Base-by-base conservation (phyloP, 148 eudicot genomes). In the Selenicereus undatus region DNA sequence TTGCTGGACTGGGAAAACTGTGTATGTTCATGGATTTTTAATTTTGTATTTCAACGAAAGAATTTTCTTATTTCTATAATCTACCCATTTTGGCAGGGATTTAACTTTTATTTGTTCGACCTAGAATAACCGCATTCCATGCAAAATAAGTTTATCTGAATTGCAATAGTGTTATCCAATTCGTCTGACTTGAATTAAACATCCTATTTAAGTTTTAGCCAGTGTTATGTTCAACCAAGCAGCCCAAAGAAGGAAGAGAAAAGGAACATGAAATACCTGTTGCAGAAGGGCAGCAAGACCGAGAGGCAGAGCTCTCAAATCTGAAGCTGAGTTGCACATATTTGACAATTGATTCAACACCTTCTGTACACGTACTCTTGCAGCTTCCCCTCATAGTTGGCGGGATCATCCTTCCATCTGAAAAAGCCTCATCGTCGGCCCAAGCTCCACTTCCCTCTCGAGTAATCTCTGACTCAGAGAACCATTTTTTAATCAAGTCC, bases 401-500 rank as follows among this genome's bases (percentile, higher is more conserved):
- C 74, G 9, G 79, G 69, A 76, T 91, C 82, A 69, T 83, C 86
- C 83, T 90, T 94, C 99, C 99, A 96, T 60, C 78, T 73, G 51
- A 86, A 93, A 83, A 96, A n/a, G 89, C 83, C 78, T 94, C 92
- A 64, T 96, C 97, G 54, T 93, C 90, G 24, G 50, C 75, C 99
- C 99, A 96, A 60, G 88, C 83, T 66, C 81, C 84, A 60, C 86
- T 75, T 52, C 65, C 69, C 26, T 89, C 90, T 65, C 77, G 52
- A 10, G 83, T 86, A 81, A 77, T 65, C 74, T 84, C 86, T 5
- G 93, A 93, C 80, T 84, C 87, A 54, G 86, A 78, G 86, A 92
- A 96, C 99, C 99, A 96, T 68, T 89, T 81, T 86, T 87, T 86
- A 75, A 96, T 85, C 90, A 89, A 79, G 22, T 91, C 91, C 83